A percentile compares a stretch with the other conserved stretches of the same genome.
phyloP scores from a whole-genome alignment of 192 early-diverging fungal genomes.

The Coemansia sp. region DNA sequence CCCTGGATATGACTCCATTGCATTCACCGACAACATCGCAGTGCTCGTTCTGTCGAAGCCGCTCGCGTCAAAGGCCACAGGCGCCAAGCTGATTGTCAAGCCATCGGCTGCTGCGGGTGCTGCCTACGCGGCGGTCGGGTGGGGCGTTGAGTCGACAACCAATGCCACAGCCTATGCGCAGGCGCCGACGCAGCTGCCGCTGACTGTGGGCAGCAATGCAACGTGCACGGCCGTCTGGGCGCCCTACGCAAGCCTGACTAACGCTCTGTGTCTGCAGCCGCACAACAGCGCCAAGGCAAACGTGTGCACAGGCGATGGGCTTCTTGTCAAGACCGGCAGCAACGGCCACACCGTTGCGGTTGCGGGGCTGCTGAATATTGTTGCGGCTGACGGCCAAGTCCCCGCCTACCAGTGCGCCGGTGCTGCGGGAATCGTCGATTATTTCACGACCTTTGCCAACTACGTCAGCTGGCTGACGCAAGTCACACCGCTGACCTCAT shows the following conservation, averaged over 20 bases:
- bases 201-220: slow-evolving; percentile 37
- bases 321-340: slow-evolving; percentile 38
- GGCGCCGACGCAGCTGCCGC: slow-evolving; percentile 24
- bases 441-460: slow-evolving; percentile 54
- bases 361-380: slow-evolving; percentile 52
- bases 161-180: slow-evolving; percentile 3
- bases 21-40: slow-evolving; percentile 48
- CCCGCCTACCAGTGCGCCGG: slow-evolving; percentile 31
- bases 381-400: slow-evolving; percentile 34
- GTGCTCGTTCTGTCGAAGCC: slow-evolving; percentile 38
- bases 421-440: slow-evolving; percentile 24
- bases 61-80: slow-evolving; percentile 18
- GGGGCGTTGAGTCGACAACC: slow-evolving; percentile 12
- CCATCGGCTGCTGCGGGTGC: slow-evolving; percentile 19
- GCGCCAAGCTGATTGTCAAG: slow-evolving; percentile 39
- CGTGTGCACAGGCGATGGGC: slow-evolving; percentile 42
- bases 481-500: slow-evolving; percentile 37
- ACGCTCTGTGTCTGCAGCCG: slow-evolving; percentile 49
- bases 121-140: slow-evolving; percentile 35
- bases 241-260: slow-evolving; percentile 47
- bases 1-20: slow-evolving; percentile 53
- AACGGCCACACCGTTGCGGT: slow-evolving; percentile 32
- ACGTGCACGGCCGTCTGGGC: slow-evolving; percentile 45
- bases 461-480: slow-evolving; percentile 54
- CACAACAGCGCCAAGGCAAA: slow-evolving; percentile 29